These are phyloP conservation scores for Fraxinus dipetala DNA, from an alignment of 305 asterid genomes.

Conservation along the genomic window DNA sequence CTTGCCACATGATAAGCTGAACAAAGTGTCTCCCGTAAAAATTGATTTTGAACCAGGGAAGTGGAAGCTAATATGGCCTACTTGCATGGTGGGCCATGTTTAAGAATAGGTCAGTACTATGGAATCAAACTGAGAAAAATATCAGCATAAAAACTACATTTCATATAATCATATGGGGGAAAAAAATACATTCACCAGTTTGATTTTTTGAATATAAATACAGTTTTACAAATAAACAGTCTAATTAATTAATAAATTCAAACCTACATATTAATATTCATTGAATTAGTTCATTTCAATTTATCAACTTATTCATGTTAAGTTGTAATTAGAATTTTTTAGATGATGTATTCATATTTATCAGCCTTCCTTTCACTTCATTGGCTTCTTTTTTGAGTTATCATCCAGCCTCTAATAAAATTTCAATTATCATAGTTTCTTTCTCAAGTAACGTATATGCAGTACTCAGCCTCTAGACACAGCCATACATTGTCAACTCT, in stretches of 20 bases:
- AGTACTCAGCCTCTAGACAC: neutral
- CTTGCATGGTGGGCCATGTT: neutral
- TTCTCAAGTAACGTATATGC: neutral
- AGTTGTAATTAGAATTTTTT: neutral
- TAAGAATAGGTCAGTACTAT: neutral
- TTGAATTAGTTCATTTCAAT: neutral
- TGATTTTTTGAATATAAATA: neutral
- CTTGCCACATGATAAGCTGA: conserved; percentile 95
- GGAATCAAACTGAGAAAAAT: neutral
- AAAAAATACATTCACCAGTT: neutral
- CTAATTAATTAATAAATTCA: neutral
- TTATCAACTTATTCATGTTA: neutral
- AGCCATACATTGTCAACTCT: neutral
- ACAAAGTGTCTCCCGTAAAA: conserved; percentile 88
- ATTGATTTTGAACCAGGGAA: conserved; percentile 79
- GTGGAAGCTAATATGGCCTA: conserved; percentile 90
- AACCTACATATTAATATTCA: neutral
- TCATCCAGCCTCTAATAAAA: neutral
- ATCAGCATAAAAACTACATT: neutral
- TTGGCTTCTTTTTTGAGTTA: neutral
- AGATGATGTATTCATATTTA: neutral
- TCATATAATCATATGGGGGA: neutral
- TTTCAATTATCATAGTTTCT: neutral
- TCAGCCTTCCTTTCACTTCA: neutral
- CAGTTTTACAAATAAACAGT: neutral